Evolutionary conservation across 352 stramenopile species (phyloP).

Genomic region (Phytophthora constricta): DNA sequence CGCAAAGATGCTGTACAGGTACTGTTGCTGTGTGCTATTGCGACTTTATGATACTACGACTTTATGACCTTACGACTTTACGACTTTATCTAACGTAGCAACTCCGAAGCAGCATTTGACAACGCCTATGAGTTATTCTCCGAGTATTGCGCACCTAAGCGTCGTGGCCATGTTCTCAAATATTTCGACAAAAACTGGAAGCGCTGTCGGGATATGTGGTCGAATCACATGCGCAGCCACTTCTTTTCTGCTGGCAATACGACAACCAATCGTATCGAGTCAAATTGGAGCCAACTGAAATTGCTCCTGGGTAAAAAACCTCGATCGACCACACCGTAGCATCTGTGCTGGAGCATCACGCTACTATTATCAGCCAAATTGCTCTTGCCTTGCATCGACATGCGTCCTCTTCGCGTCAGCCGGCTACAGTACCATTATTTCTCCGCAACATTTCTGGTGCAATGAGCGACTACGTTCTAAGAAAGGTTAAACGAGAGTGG

Average conservation of each 20-base stretch:
- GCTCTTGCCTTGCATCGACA: not conserved
- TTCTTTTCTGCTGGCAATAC: constrained; percentile 9
- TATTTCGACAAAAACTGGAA: constrained; percentile 20
- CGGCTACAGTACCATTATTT: not conserved
- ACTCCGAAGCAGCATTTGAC: not conserved
- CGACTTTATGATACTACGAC: not conserved
- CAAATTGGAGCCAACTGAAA: constrained; percentile 17
- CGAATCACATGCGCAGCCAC: not conserved
- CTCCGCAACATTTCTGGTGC: not conserved
- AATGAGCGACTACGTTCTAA: not conserved
- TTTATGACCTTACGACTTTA: not conserved
- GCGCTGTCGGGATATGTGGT: constrained; percentile 6
- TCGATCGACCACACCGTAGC: constrained; percentile 6
- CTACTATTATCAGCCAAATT: constrained; percentile 9
- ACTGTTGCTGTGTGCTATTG: no score
- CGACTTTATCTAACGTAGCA: not conserved
- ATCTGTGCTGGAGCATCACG: not conserved
- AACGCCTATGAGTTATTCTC: not conserved
- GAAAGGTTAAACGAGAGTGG: not conserved
- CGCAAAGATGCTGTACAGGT: not conserved
- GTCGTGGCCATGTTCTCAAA: no score
- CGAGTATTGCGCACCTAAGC: not conserved
- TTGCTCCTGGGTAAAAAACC: not conserved
- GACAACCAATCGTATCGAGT: constrained; percentile 14
- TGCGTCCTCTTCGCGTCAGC: not conserved